phyloP scores from a whole-genome alignment of 768 basidiomycete genomes.

The Daedalea quercina region DNA sequence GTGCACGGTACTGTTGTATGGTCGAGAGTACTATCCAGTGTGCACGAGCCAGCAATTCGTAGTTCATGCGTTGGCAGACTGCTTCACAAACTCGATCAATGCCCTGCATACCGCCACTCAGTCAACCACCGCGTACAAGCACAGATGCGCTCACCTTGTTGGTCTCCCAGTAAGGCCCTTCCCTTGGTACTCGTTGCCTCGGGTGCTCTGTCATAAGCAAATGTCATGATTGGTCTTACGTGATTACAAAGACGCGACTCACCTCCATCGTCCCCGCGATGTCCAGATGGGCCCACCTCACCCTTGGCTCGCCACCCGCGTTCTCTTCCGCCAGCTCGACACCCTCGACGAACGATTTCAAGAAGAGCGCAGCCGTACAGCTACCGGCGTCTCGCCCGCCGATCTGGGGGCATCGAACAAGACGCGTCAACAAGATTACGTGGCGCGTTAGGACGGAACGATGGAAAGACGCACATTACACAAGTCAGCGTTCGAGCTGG shows the following conservation, averaged over 20 bases:
- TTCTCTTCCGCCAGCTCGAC: constrained; percentile 55
- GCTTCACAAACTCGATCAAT: neutral
- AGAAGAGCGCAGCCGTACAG: constrained; percentile 81
- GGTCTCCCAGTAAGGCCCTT: constrained; percentile 79
- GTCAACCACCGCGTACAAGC: neutral
- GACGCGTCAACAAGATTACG: constrained; percentile 7
- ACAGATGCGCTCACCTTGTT: constrained; percentile 46
- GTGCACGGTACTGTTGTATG: too few species aligned
- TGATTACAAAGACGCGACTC: constrained; percentile 3
- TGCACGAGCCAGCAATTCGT: too few species aligned
- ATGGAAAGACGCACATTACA: constrained; percentile 49
- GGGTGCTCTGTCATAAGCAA: constrained; percentile 34
- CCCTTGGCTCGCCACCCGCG: constrained; percentile 25
- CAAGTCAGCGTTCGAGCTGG: constrained; percentile 73
- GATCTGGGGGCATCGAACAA: constrained; percentile 33
- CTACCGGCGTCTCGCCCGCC: constrained; percentile 70
- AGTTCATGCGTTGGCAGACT: neutral
- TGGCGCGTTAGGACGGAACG: neutral
- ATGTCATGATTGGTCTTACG: neutral
- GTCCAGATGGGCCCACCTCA: constrained; percentile 87
- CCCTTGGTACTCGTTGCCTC: constrained; percentile 55
- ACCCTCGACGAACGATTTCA: constrained; percentile 76
- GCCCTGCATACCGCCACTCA: neutral
- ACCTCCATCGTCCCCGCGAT: constrained; percentile 78
- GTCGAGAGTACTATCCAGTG: too few species aligned